A percentile compares a stretch with the other conserved stretches of the same genome.
Evolutionary conservation across 1,284 basidiomycete genomes (phyloP).

Genomic region (Hymenochaete sp.): DNA sequence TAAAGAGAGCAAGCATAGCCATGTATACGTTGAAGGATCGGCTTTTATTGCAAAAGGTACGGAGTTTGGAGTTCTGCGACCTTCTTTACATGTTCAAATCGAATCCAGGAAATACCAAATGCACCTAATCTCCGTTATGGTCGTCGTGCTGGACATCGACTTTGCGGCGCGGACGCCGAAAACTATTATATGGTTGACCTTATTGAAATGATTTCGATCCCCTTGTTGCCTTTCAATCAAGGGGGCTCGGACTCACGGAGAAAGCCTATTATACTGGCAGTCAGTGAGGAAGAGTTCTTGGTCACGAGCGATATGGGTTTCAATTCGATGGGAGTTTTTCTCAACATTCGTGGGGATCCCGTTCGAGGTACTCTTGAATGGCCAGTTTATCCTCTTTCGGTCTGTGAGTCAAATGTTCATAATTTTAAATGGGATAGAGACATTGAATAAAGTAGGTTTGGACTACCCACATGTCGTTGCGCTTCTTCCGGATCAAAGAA

Average conservation of each 20-base stretch:
- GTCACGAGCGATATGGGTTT: slow-evolving; percentile 70
- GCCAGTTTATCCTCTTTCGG: slow-evolving; percentile 65
- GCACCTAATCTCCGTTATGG: slow-evolving; percentile 54
- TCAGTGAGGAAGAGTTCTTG: slow-evolving; percentile 72
- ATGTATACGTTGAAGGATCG: slow-evolving; percentile 59
- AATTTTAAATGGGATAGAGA: no score
- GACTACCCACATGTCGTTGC: slow-evolving; percentile 77
- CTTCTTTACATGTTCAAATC: background rate
- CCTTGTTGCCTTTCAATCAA: slow-evolving; percentile 73
- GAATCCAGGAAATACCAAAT: slow-evolving; percentile 69
- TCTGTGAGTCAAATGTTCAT: slow-evolving; percentile 46
- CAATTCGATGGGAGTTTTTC: slow-evolving; percentile 75
- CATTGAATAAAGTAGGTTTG: no score
- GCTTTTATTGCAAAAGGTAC: slow-evolving; percentile 53
- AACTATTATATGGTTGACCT: slow-evolving; percentile 76
- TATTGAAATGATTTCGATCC: slow-evolving; percentile 53
- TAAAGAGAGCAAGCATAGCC: slow-evolving; percentile 62
- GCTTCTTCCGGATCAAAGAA: slow-evolving; percentile 66
- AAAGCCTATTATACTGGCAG: slow-evolving; percentile 68
- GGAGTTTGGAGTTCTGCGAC: slow-evolving; percentile 1
- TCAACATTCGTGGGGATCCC: slow-evolving; percentile 78
- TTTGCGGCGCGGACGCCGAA: slow-evolving; percentile 69
- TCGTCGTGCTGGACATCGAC: slow-evolving; percentile 51
- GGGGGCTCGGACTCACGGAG: slow-evolving; percentile 33
- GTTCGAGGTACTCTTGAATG: slow-evolving; percentile 84